Evolutionary conservation across 2,329 filamentous ascomycete genomes (phyloP), one percentile per base, ranked within the genome.

Genomic region (Sclerotinia minor): DNA sequence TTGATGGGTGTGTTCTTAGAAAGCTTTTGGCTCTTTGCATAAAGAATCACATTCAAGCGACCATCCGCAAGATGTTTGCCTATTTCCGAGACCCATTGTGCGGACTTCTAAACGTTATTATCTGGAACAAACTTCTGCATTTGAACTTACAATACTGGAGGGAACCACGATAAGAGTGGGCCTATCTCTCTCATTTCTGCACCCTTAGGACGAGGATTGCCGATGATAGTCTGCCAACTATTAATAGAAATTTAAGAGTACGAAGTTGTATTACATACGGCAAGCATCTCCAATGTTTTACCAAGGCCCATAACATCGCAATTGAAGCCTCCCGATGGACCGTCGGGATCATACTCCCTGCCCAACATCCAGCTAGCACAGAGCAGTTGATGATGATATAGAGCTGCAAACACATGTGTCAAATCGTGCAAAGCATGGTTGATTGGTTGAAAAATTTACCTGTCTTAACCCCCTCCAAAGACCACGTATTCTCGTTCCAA

Each of bases 251-350:
- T 32, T 59, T 17, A 24, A 47, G 15, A 26, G 17, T 29, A 26
- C 19, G 5, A n/a, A 29, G 21, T 44, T 35, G 17, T 52, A 44
- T 52, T 19, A 15, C 47, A 19, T 50, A 64, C 60, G 19, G 47
- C 47, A 26, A 64, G n/a, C 15, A 53, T 29, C 47, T 64, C 49
- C 13, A 64, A 2, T 2, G 60, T 64, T 41, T 64, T 64, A 11
- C 60, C 60, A 21, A 64, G 49, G 7, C 60, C 60, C 60, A 64
- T 64, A 11, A 32, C 35, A 35, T 64, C 61, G 35, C 61, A 64
- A 13, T 54, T 64, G 11, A 64, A 9, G 24, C 61, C 61, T 32
- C 61, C 61, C 1, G 35, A 29, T 44, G 61, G 50, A 5, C 61
- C 50, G 45, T 32, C 26, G 2, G 61, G 49, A 5, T 54, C 50